Base-by-base conservation (phyloP, 148 eudicot species). In the Tetragonia tetragonoides region DNA sequence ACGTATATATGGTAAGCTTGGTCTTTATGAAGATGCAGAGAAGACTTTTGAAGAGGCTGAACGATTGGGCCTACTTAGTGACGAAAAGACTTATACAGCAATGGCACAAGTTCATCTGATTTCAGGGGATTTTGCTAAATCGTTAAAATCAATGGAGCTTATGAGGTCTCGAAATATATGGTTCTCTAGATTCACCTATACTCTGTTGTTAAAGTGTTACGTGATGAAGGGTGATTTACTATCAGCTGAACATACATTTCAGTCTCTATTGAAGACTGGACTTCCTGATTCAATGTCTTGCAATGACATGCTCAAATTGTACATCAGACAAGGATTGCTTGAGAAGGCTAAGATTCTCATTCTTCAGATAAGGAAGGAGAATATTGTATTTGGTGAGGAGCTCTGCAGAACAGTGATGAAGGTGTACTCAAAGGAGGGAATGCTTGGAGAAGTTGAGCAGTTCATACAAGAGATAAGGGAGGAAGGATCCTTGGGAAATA, bases 101-200 rank as follows among this genome's bases (percentile, higher is more conserved):
- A 94, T 94, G 98, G 97, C 98, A 66, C 97, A 89, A 79, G 97
- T 92, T 49, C 88, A 94, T 88, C 87, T 94, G 75, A 85, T 77
- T 73, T 82, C 87, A 38, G 90, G 92, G 60, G 75, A 87, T 68
- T 68, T 65, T 80, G 85, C 78, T 49, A 88, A 92, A 83, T 95
- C 97, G 37, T 81, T 90, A 80, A 64, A 66, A 60, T 74, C 73
- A 7, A 88, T 94, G 90, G 91, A 89, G 67, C 74, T 75, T 56
- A 89, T 94, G 95, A 92, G 85, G 83, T 81, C 81, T 80, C 86
- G 74, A 74, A 85, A 85, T 77, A 85, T 88, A 68, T 59, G 71
- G 47, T 86, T 82, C 72, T 92, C 98, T 21, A 88, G 87, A 83
- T 89, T 86, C 86, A 82, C 89, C 42, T 85, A 81, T 42, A 79